These are phyloP conservation scores for Xylaria telfairii DNA, from an alignment of 495 filamentous ascomycete species.

Conservation along the genomic window DNA sequence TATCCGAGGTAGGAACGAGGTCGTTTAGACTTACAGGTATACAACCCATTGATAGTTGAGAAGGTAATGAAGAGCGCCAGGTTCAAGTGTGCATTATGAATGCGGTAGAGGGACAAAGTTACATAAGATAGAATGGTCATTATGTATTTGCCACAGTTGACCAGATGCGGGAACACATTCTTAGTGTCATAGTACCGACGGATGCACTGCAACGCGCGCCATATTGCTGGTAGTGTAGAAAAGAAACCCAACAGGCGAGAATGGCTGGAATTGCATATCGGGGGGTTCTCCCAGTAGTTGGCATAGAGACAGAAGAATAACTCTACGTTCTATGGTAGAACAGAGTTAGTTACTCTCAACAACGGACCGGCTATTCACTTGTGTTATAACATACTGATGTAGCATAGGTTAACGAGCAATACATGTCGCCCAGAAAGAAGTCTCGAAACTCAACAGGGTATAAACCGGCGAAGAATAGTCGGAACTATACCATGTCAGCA, in stretches of 20 bases:
- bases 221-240: conserved; percentile 79
- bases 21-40: conserved; percentile 65
- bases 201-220: conserved; percentile 89
- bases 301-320: conserved; percentile 96
- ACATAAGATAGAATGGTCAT: conserved; percentile 83
- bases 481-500: conserved; percentile 64
- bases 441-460: conserved; percentile 96
- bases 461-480: conserved; percentile 80
- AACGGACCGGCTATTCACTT: not conserved
- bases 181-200: conserved; percentile 86
- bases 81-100: conserved; percentile 61
- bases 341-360: conserved; percentile 17
- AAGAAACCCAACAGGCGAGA: conserved; percentile 88
- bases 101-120: conserved; percentile 80
- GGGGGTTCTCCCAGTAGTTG: conserved; percentile 70
- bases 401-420: conserved; percentile 90
- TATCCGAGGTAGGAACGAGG: not conserved
- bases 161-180: conserved; percentile 89
- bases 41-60: conserved; percentile 79
- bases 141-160: conserved; percentile 90
- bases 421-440: conserved; percentile 97
- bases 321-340: conserved; percentile 70
- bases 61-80: conserved; percentile 76
- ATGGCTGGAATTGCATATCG: conserved; percentile 82
- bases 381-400: conserved; percentile 70